These are phyloP conservation scores for Agaricus subrufescens DNA, from an alignment of 768 basidiomycete species.

Conservation along the genomic window DNA sequence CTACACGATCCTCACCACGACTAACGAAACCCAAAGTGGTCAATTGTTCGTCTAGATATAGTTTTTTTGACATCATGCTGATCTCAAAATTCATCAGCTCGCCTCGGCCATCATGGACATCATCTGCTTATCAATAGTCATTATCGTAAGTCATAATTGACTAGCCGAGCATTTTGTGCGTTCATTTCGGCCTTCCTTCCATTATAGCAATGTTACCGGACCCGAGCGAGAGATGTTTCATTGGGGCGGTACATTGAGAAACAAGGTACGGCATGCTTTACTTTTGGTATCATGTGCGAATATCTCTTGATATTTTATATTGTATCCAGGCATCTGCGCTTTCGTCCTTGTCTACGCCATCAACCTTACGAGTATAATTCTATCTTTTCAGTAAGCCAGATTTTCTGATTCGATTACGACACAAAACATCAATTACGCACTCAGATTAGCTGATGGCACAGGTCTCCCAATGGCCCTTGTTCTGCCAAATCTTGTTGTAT, in stretches of 20 bases:
- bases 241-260: slow-evolving; percentile 30
- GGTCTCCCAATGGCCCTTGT: slow-evolving; percentile 32
- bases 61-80: not conserved
- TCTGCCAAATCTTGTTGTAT: slow-evolving; percentile 31
- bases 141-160: slow-evolving; percentile 21
- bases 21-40: slow-evolving; percentile 13
- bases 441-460: slow-evolving; percentile 25
- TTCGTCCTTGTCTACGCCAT: slow-evolving; percentile 26
- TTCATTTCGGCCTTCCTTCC: slow-evolving; percentile 18
- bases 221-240: slow-evolving; percentile 23
- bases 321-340: slow-evolving; percentile 24
- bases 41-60: slow-evolving; percentile 14
- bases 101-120: slow-evolving; percentile 34
- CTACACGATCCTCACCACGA: not conserved
- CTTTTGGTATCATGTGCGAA: not conserved
- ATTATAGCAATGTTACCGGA: slow-evolving; percentile 16
- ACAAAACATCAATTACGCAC: slow-evolving; percentile 16
- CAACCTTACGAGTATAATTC: slow-evolving; percentile 22
- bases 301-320: not conserved
- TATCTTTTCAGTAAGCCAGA: slow-evolving; percentile 31
- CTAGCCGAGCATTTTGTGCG: not conserved
- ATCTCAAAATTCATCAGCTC: slow-evolving; percentile 17
- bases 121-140: slow-evolving; percentile 28
- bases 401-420: not conserved
- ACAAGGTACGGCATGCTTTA: slow-evolving; percentile 25